Evolutionary conservation across 2,329 filamentous ascomycete species (phyloP), one percentile per base, ranked within the genome.

Genomic region (Coniochaeta hoffmannii): DNA sequence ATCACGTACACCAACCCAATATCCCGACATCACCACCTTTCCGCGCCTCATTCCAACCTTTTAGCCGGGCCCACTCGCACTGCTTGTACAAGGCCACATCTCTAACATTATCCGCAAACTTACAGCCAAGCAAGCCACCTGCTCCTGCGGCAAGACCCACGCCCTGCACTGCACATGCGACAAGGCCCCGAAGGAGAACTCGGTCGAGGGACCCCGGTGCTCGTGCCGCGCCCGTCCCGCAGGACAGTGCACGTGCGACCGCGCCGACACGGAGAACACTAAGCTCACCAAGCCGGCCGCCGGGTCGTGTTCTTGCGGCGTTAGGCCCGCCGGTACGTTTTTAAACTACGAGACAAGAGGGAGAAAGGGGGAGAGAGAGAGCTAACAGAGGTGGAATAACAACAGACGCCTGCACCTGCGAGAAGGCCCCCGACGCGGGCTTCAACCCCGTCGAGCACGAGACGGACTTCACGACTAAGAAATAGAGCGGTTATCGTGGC

Each of bases 61-160:
- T 51, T 15, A 53, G 14, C 26, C 28, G 26, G 14, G 53, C 53
- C 38, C 53, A 19, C 46, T 19, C 36, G 38, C 26, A 17, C 36
- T 24, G 52, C 50, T n/a, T 32, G 28, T 15, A n/a, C n/a, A n/a
- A n/a, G n/a, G n/a, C n/a, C n/a, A n/a, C n/a, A n/a, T n/a, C n/a
- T n/a, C n/a, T n/a, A 22, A 22, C 35, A 36, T 46, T 10, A 26
- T 46, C 24, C 22, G 7, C 30, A 12, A 8, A 32, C 30, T 32
- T 41, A 41, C 66, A 83, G 83, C 83, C 63, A 71, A 82, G 64
- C 78, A 86, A 71, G 84, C 84, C 9, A 86, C 78, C 58, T 96
- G 91, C 83, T 95, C 90, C 15, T 97, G 93, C 71, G 93, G 93
- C 68, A 85, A 96, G 77, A 82, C 94, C 69, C 83, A 85, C 4